Conservation (phyloP, 257 asterid species). For the Nicotiana knightiana region DNA sequence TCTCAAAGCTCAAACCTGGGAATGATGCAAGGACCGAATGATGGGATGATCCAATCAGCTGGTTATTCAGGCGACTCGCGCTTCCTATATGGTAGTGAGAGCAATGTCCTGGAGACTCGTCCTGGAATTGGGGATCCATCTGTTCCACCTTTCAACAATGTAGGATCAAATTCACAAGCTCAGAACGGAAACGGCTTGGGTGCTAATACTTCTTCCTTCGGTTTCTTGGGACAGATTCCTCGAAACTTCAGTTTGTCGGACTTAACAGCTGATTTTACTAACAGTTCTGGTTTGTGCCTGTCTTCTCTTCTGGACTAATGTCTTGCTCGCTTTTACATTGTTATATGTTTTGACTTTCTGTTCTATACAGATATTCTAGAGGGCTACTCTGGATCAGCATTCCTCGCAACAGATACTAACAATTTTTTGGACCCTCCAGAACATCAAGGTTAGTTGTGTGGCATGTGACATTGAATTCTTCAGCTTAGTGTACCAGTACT, state of each 20-base stretch:
- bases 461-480: conserved; percentile 7
- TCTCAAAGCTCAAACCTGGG: conserved; percentile 51
- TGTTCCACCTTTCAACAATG: conserved; percentile 50
- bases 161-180: conserved; percentile 43
- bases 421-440: conserved; percentile 49
- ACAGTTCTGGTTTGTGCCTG: conserved; percentile 49
- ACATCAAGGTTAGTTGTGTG: conserved; percentile 43
- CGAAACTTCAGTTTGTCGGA: conserved; percentile 87
- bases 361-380: conserved; percentile 57
- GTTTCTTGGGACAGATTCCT: conserved; percentile 80
- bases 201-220: conserved; percentile 42
- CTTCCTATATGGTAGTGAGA: conserved; percentile 44
- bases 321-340: neutral
- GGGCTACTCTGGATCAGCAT: conserved; percentile 74
- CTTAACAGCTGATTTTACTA: conserved; percentile 72
- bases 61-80: conserved; percentile 41
- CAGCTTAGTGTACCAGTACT: neutral
- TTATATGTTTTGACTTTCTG: conserved; percentile 4
- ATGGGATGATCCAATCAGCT: conserved; percentile 38
- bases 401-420: conserved; percentile 40
- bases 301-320: conserved; percentile 4
- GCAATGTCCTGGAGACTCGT: conserved; percentile 43
- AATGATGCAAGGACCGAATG: conserved; percentile 53
- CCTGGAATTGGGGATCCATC: conserved; percentile 47
- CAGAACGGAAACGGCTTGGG: conserved; percentile 42